Percentiles rank a stretch among this genome's conserved stretches.
Conservation (phyloP, 345 rosid species). For the Aquilaria yunnanensis region DNA sequence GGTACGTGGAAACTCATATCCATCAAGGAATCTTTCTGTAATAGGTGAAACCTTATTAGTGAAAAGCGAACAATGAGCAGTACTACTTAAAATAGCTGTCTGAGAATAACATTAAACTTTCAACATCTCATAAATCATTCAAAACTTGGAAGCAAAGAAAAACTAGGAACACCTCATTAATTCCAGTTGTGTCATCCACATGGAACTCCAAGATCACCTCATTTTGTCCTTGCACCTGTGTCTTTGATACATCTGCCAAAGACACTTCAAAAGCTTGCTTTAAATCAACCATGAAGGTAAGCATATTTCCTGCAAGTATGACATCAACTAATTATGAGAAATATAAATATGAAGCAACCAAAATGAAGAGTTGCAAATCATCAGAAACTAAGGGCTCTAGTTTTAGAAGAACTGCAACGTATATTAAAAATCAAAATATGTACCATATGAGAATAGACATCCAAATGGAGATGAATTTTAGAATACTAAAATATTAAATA, state of each 20-base stretch:
- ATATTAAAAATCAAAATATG: background rate
- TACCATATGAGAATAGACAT: background rate
- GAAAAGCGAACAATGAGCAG: no score
- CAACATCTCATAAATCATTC: background rate
- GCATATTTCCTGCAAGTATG: conserved; percentile 52
- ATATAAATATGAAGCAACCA: background rate
- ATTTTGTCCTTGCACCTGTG: conserved; percentile 77
- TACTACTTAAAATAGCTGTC: no score
- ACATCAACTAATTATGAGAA: background rate
- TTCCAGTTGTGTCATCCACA: conserved; percentile 87
- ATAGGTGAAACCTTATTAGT: background rate
- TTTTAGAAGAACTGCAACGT: background rate
- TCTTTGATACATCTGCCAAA: conserved; percentile 74
- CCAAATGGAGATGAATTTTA: background rate
- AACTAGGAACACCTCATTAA: conserved; percentile 52
- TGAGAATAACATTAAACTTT: background rate
- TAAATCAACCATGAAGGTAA: conserved; percentile 60
- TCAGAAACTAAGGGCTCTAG: background rate
- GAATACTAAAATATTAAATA: background rate
- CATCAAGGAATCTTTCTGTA: conserved; percentile 87
- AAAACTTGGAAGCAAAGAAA: no score
- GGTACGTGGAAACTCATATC: conserved; percentile 89
- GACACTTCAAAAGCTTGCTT: conserved; percentile 92
- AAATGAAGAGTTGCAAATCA: no score
- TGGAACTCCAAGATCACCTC: conserved; percentile 88